phyloP scores from a whole-genome alignment of 805 yeast genomes.

The Yamadazyma akitaensis region DNA sequence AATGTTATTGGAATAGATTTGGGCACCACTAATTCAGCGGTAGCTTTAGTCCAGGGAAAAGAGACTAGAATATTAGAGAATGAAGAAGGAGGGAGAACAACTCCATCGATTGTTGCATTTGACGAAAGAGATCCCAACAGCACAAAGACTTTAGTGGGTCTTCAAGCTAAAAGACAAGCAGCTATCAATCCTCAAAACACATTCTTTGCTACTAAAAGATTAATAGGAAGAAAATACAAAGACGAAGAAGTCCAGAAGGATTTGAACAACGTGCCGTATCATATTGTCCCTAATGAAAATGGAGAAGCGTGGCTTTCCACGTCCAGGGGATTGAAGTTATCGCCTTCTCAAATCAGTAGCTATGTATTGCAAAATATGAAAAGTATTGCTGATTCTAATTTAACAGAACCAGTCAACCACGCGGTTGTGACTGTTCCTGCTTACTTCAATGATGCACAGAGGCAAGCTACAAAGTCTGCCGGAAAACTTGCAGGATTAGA shows the following conservation, averaged over 20 bases:
- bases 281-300: slow-evolving; percentile 53
- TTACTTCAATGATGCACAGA: slow-evolving; percentile 72
- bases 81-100: slow-evolving; percentile 75
- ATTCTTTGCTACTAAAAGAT: slow-evolving; percentile 76
- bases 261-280: slow-evolving; percentile 58
- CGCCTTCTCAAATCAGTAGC: slow-evolving; percentile 75
- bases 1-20: slow-evolving; percentile 69
- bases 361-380: slow-evolving; percentile 62
- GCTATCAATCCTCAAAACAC: slow-evolving; percentile 73
- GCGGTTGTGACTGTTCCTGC: slow-evolving; percentile 88
- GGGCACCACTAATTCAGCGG: slow-evolving; percentile 87
- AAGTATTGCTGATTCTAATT: slow-evolving; percentile 57
- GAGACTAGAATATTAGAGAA: slow-evolving; percentile 67
- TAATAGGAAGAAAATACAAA: slow-evolving; percentile 68
- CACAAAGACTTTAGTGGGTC: slow-evolving; percentile 52
- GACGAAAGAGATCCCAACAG: slow-evolving; percentile 22
- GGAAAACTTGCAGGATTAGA: slow-evolving; percentile 75
- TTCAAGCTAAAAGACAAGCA: slow-evolving; percentile 75
- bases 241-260: slow-evolving; percentile 73
- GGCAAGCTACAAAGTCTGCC: slow-evolving; percentile 81
- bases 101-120: slow-evolving; percentile 76
- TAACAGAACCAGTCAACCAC: slow-evolving; percentile 47
- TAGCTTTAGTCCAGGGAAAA: slow-evolving; percentile 67
- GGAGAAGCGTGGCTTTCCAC: slow-evolving; percentile 70
- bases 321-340: slow-evolving; percentile 43